Percentiles rank a stretch among this genome's conserved stretches.
Conservation (phyloP, 2,329 filamentous ascomycete species). For the Colletotrichum caudatum region DNA sequence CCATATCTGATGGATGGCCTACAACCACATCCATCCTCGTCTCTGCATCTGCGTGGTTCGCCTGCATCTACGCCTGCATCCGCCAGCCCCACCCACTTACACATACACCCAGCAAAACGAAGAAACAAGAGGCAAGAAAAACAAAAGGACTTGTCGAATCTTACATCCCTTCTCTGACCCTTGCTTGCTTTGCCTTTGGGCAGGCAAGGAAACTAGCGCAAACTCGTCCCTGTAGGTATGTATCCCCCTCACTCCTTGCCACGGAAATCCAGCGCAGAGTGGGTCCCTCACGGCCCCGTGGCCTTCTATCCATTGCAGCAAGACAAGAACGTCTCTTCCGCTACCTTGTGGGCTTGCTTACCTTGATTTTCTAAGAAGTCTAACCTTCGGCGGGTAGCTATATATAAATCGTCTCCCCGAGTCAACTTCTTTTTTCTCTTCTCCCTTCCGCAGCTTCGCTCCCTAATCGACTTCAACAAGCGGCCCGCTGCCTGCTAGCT, state of each 20-base stretch:
- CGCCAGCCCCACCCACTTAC: neutral
- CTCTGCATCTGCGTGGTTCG: neutral
- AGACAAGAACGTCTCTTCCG: slow-evolving; percentile 1
- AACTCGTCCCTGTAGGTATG: neutral
- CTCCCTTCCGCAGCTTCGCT: slow-evolving; percentile 20
- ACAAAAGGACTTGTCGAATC: slow-evolving; percentile 1
- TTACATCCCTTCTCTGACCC: slow-evolving; percentile 8
- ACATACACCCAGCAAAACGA: neutral
- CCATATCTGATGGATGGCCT: slow-evolving; percentile 8
- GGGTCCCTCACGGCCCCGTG: neutral
- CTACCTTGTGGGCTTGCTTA: slow-evolving; percentile 14
- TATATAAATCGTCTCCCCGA: slow-evolving; percentile 17
- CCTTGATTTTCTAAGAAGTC: neutral
- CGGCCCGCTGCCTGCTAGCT: slow-evolving; percentile 1
- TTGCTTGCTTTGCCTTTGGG: slow-evolving; percentile 26
- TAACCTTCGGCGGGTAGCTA: neutral
- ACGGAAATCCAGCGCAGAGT: slow-evolving; percentile 35
- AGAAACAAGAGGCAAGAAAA: no score
- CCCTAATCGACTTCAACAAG: neutral
- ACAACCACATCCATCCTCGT: slow-evolving; percentile 11
- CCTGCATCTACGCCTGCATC: neutral
- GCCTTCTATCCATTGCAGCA: neutral
- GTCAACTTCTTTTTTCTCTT: neutral
- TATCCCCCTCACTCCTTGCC: neutral
- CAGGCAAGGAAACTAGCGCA: slow-evolving; percentile 26